Evolutionary conservation across 176 grass and related monocot genomes (phyloP).

Genomic region (Musa itinerans): DNA sequence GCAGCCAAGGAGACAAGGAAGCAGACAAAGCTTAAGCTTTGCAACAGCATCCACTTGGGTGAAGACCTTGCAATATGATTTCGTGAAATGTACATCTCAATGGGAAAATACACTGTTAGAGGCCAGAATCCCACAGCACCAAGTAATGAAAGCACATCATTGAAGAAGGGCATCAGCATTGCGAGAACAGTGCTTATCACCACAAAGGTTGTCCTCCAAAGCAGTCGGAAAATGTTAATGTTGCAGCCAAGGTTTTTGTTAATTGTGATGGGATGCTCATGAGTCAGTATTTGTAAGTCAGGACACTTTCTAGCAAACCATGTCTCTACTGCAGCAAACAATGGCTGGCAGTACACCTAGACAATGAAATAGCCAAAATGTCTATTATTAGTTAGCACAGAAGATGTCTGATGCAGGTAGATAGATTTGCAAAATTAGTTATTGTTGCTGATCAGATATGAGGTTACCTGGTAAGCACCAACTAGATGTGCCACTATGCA

Average conservation of each 20-base stretch:
- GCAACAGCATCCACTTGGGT: conserved; percentile 41
- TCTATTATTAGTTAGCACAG: not conserved
- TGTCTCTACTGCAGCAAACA: conserved; percentile 57
- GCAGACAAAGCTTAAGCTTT: conserved; percentile 74
- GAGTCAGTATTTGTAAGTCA: conserved; percentile 21
- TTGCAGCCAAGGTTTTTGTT: conserved; percentile 21
- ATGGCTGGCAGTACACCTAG: conserved; percentile 65
- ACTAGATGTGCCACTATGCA: conserved; percentile 84
- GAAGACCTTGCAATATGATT: conserved; percentile 22
- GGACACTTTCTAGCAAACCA: conserved; percentile 13
- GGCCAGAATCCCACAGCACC: conserved; percentile 86
- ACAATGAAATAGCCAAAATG: not conserved
- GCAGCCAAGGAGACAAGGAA: conserved; percentile 62
- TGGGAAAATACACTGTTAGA: conserved; percentile 76
- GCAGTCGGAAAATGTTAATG: conserved; percentile 45
- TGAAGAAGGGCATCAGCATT: conserved; percentile 79
- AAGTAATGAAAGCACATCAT: conserved; percentile 66
- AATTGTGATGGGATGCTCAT: conserved; percentile 29
- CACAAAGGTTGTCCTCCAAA: conserved; percentile 63
- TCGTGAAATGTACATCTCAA: conserved; percentile 72
- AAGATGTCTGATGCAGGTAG: too few species aligned
- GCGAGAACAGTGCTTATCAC: conserved; percentile 45
- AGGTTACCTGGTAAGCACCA: conserved; percentile 24
- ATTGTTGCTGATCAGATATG: not conserved
- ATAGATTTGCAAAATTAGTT: not conserved